Base-by-base conservation (phyloP, 495 filamentous ascomycete genomes). In the Penicillium dipodomyicola region DNA sequence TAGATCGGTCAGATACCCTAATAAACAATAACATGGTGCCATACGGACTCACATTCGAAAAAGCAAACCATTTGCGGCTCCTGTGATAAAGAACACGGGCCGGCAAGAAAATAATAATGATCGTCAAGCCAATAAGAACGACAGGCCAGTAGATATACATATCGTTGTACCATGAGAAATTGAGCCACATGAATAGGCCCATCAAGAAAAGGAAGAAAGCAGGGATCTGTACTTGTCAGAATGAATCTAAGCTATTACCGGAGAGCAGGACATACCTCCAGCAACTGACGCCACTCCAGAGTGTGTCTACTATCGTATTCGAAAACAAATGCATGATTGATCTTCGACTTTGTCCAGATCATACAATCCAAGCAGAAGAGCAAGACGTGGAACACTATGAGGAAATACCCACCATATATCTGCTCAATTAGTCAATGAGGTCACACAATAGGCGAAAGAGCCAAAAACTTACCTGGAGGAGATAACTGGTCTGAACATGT, bases 241-340 rank as follows among this genome's bases (percentile, higher is more conserved):
- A 64, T 41, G 44, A 19, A 46, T 7, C 29, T 5, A 17, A 54
- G 1, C 12, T 37, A 47, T 30, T 22, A 40, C 22, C 22, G 3
- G 1, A 33, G 52, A 10, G 25, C 23, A 39, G 1, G 23, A 56
- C 65, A 51, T 72, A 86, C 83, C 74, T 91, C 89, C n/a, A 86
- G 77, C 40, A 97, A 77, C 65, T 96, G 87, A 65, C 88, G 86
- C 89, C 92, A 97, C 65, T 97, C 88, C 37, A 97, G 72, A 45
- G 85, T 82, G 72, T 94, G 82, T 61, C 92, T 81, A 43, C 85
- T 84, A 75, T 97, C 91, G 65, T 94, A 95, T 71, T 98, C 94
- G 67, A 98, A 97, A 64, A 97, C 88, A 73, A 98, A 98, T 30
- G 84, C 81, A 70, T 96, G 96, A 66, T 98, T 98, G 65, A 98